Evolutionary conservation across 768 basidiomycete genomes (phyloP).

Genomic region (Boletales sp.): DNA sequence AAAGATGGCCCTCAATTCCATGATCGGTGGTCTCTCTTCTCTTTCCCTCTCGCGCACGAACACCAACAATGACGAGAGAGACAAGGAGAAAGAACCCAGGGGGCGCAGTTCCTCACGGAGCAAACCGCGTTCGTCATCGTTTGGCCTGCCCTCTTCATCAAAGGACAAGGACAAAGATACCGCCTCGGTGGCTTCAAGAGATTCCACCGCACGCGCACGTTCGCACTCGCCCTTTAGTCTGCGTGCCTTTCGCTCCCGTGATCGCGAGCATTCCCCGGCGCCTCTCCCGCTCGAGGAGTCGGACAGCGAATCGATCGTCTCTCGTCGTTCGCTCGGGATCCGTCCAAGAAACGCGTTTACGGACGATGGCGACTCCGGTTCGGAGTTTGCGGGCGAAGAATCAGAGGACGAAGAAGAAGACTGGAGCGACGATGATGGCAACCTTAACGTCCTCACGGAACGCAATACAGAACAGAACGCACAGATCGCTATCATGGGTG

Average conservation of each 20-base stretch:
- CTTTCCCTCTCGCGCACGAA: slow-evolving; percentile 58
- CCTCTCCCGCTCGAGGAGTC: slow-evolving; percentile 56
- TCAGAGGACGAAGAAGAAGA: slow-evolving; percentile 58
- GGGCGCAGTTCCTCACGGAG: slow-evolving; percentile 39
- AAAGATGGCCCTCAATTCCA: slow-evolving; percentile 59
- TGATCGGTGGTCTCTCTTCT: slow-evolving; percentile 69
- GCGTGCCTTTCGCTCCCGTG: slow-evolving; percentile 58
- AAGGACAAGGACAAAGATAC: slow-evolving; percentile 35
- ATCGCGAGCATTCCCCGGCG: slow-evolving; percentile 53
- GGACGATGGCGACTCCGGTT: slow-evolving; percentile 60
- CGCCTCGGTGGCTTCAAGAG: slow-evolving; percentile 43
- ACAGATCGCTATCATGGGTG: slow-evolving; percentile 36
- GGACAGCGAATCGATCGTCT: slow-evolving; percentile 41
- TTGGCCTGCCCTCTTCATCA: slow-evolving; percentile 33
- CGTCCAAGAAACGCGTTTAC: slow-evolving; percentile 62
- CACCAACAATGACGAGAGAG: slow-evolving; percentile 38
- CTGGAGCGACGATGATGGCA: slow-evolving; percentile 52
- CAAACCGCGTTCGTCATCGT: slow-evolving; percentile 46
- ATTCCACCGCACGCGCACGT: slow-evolving; percentile 58
- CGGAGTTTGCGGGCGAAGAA: slow-evolving; percentile 49
- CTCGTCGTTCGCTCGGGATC: slow-evolving; percentile 36
- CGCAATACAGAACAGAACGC: slow-evolving; percentile 87
- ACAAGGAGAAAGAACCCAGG: slow-evolving; percentile 47
- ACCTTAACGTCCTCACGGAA: slow-evolving; percentile 78
- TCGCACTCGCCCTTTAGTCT: slow-evolving; percentile 81